phyloP scores from a whole-genome alignment of 352 stramenopile species.

The Pythium dissimile region DNA sequence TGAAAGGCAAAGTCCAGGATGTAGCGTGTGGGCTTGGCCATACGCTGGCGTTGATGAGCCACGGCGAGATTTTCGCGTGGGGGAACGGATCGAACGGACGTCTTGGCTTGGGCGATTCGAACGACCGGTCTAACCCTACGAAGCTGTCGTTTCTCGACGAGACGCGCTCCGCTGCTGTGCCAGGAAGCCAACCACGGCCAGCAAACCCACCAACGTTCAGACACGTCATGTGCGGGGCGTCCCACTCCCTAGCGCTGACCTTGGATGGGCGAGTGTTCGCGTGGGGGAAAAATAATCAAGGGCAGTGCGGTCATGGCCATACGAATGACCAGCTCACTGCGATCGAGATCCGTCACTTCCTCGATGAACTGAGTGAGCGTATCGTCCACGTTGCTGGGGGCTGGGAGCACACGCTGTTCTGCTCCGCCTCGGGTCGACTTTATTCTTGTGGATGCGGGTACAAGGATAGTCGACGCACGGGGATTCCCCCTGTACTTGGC shows the following conservation, averaged over 20 bases:
- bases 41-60: slow-evolving; percentile 54
- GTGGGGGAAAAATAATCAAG: slow-evolving; percentile 88
- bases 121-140: slow-evolving; percentile 59
- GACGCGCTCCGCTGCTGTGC: neutral
- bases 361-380: slow-evolving; percentile 39
- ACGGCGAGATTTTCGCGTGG: slow-evolving; percentile 76
- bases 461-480: slow-evolving; percentile 77
- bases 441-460: slow-evolving; percentile 81
- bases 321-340: slow-evolving; percentile 66
- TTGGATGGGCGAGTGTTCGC: slow-evolving; percentile 47
- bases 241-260: slow-evolving; percentile 68
- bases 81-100: slow-evolving; percentile 84
- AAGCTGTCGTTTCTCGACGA: slow-evolving; percentile 20
- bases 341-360: slow-evolving; percentile 54
- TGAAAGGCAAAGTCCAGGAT: slow-evolving; percentile 56
- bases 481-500: slow-evolving; percentile 76
- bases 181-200: neutral
- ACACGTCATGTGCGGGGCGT: slow-evolving; percentile 62
- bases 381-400: slow-evolving; percentile 58
- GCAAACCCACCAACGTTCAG: neutral
- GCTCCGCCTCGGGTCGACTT: slow-evolving; percentile 50
- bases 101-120: slow-evolving; percentile 73
- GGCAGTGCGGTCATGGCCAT: slow-evolving; percentile 75
- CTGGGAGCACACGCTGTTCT: slow-evolving; percentile 84
- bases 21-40: slow-evolving; percentile 66